A percentile compares a stretch with the other conserved stretches of the same genome.
Evolutionary conservation across 2,329 filamentous ascomycete genomes (phyloP).

Genomic region (Neonectria sp.): DNA sequence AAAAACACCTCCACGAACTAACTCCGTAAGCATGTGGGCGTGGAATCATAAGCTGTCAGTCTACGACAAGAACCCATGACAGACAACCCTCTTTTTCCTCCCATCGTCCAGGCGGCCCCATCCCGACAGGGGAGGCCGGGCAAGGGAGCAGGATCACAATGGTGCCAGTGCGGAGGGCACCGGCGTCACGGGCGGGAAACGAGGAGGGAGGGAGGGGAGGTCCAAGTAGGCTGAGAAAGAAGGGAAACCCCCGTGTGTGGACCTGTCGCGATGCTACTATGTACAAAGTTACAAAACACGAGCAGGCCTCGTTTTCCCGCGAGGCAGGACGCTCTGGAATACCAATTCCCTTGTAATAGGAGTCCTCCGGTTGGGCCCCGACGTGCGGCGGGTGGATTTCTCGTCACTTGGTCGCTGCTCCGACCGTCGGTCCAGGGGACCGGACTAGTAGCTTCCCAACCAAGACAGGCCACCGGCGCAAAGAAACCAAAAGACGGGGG

Average conservation of each 20-base stretch:
- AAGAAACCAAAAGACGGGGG: background rate
- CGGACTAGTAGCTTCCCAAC: conserved; percentile 8
- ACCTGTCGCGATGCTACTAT: background rate
- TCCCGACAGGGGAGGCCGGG: conserved; percentile 14
- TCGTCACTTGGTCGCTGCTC: conserved; percentile 17
- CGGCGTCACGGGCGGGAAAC: conserved; percentile 27
- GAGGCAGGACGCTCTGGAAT: conserved; percentile 24
- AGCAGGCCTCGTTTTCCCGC: conserved; percentile 1
- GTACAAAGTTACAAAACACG: background rate
- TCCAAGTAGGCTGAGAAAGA: background rate
- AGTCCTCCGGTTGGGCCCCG: conserved; percentile 44
- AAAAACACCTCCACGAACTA: conserved; percentile 1
- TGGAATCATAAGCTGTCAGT: conserved; percentile 29
- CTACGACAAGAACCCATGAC: conserved; percentile 7
- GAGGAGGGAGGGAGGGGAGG: background rate
- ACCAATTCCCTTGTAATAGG: conserved; percentile 41
- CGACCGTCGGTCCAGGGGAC: conserved; percentile 24
- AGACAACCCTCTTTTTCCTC: background rate
- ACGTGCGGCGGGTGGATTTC: conserved; percentile 23
- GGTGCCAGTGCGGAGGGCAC: conserved; percentile 32
- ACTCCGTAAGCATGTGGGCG: conserved; percentile 2
- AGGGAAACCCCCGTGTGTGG: conserved; percentile 1
- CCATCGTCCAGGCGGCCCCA: conserved; percentile 13
- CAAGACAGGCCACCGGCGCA: conserved; percentile 10
- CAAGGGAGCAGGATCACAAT: conserved; percentile 19